Evolutionary conservation across 2,329 filamentous ascomycete genomes (phyloP), one percentile per base, ranked within the genome.

Genomic region (Lasiodiplodia gonubiensis): DNA sequence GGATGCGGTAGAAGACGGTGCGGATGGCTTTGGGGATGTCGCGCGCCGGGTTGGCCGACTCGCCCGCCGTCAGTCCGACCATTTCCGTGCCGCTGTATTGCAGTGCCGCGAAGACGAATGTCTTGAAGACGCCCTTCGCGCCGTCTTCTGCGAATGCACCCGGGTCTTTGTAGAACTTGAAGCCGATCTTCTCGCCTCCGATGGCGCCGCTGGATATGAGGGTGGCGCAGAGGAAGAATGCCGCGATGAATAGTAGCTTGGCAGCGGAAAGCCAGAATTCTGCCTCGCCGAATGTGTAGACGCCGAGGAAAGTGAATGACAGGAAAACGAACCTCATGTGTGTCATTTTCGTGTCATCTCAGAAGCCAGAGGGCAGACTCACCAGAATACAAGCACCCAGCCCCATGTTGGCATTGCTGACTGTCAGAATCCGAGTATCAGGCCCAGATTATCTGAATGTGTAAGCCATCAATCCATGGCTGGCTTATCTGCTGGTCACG

Each of bases 1-100:
- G 88, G 75, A 97, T 97, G 74, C 94, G 90, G 93, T 93, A 97
- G 80, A 97, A 97, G 52, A 97, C 93, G 79, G 97, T 93, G 80
- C 97, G 97, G 74, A 96, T 89, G 23, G 94, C 94, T 0, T 90
- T 94, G 0, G 94, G 94, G 0, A 98, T 84, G 2, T 92, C 93
- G 77, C 96, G 93, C 69, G 90, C 86, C 3, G 92, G 92, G 74
- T 93, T 93, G 23, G 86, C 89, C 0, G 91, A 92, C 78, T 94
- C 92, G 30, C 91, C 92, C 3, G 91, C 91, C 7, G 91, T 90
- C 10, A 94, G 85, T 67, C 91, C 92, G 53, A 93, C 90, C 25
- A 93, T 83, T 76, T 94, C 91, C 1, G 90, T 93, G 33, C 91
- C 91, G 2, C 89, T 87, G 72, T 93, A 93, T 68, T 91, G 73